Percentiles rank a stretch among this genome's conserved stretches.
phyloP scores from a whole-genome alignment of 2,329 filamentous ascomycete genomes.

The Oidium heveae region DNA sequence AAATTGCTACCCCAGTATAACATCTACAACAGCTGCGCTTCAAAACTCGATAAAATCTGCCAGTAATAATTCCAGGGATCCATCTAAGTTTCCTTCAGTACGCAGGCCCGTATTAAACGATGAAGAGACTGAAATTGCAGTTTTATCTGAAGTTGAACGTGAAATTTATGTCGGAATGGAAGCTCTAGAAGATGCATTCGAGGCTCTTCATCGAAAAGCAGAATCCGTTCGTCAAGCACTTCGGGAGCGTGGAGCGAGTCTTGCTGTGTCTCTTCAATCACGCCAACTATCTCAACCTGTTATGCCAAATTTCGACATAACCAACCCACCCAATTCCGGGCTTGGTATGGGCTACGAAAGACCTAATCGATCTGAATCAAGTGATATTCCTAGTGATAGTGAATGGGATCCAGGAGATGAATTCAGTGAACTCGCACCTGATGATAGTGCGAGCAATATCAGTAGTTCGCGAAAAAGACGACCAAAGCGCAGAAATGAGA shows the following conservation, averaged over 20 bases:
- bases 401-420: constrained; percentile 19
- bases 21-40: constrained; percentile 7
- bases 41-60: constrained; percentile 10
- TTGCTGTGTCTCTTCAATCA: constrained; percentile 18
- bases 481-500: constrained; percentile 41
- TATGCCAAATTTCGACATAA: constrained; percentile 5
- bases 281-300: constrained; percentile 6
- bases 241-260: constrained; percentile 57
- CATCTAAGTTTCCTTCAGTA: constrained; percentile 28
- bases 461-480: constrained; percentile 41
- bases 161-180: constrained; percentile 93
- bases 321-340: constrained; percentile 19
- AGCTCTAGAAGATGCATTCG: constrained; percentile 77
- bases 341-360: constrained; percentile 13
- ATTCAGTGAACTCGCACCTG: constrained; percentile 41
- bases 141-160: constrained; percentile 71
- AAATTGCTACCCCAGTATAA: constrained; percentile 4
- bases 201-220: constrained; percentile 65
- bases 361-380: constrained; percentile 10
- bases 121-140: constrained; percentile 79
- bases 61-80: constrained; percentile 20
- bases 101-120: constrained; percentile 56
- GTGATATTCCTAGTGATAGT: constrained; percentile 22
- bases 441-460: constrained; percentile 63
- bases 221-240: constrained; percentile 57